Evolutionary conservation across 768 basidiomycete genomes (phyloP), one percentile per base, ranked within the genome.

Genomic region (Fomitopsis pulvina): DNA sequence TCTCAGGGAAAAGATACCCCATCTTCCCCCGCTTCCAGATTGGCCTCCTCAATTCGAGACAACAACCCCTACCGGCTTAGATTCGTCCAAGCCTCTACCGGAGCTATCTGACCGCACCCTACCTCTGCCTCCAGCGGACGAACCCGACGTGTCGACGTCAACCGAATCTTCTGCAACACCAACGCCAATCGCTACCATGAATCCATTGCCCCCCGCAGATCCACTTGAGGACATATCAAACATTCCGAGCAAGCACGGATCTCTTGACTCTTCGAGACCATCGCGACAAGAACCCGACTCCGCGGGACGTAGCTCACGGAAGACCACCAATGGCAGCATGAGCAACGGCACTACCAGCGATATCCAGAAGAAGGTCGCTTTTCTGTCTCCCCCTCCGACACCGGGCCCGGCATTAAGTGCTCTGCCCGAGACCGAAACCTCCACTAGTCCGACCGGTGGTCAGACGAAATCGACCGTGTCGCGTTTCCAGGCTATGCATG

Each of bases 311-410:
- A 63, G 61, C 57, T 68, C 69, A 16, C 71, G 72, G 56, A 75
- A 68, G 61, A 66, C 65, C 25, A 63, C 65, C 49, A 73, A 71
- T 50, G 63, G 65, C 39, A 67, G 64, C 51, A 60, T 60, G 52
- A 58, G 41, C 45, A 59, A 62, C 22, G 50, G 58, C 21, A 57
- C 58, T 45, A 58, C 60, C 32, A 52, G 29, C 41, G 84, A 85
- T 56, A 71, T 78, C 27, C 79, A 78, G 61, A 92, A 92, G 74
- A 90, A 90, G 69, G 90, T 92, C 40, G 90, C 88, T 24, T 92
- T 92, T 68, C 76, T 87, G 59, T 88, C 87, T 25, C 87, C 88
- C 43, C 80, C 85, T 12, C 85, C 85, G 25, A 85, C 87, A 0
- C 81, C 84, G 32, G 75, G 69, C 52, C 70, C 76, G 52, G 52